Percentiles rank a stretch among this genome's conserved stretches.
Evolutionary conservation across 768 basidiomycete species (phyloP).

Genomic region (Dacryopinax primogenitus): DNA sequence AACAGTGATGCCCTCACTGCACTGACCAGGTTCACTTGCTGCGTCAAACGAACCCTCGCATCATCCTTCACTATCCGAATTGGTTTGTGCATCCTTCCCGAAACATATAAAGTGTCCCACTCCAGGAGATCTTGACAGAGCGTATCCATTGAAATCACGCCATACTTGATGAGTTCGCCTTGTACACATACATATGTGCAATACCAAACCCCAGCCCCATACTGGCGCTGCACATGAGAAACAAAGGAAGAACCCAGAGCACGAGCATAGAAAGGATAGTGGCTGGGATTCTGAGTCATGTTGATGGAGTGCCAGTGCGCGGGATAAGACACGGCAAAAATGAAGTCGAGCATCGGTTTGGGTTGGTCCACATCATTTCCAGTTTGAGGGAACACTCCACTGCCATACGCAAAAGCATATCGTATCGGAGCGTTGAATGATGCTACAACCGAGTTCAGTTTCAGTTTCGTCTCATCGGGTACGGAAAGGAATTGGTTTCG

Average conservation of each 20-base stretch:
- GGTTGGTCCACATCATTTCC: slow-evolving; percentile 41
- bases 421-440: slow-evolving; percentile 83
- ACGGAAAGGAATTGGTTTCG: slow-evolving; percentile 72
- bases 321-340: slow-evolving; percentile 90
- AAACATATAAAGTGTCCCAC: slow-evolving; percentile 87
- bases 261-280: slow-evolving; percentile 87
- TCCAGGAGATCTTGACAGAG: slow-evolving; percentile 81
- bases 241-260: slow-evolving; percentile 70
- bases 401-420: slow-evolving; percentile 96
- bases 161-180: slow-evolving; percentile 93
- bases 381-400: slow-evolving; percentile 87
- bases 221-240: slow-evolving; percentile 50
- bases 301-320: slow-evolving; percentile 93
- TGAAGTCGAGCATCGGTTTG: slow-evolving; percentile 84
- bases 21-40: slow-evolving; percentile 85
- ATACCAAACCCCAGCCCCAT: slow-evolving; percentile 82
- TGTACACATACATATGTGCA: slow-evolving; percentile 77
- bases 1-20: slow-evolving; percentile 84
- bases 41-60: slow-evolving; percentile 77
- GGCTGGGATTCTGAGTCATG: slow-evolving; percentile 77
- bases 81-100: slow-evolving; percentile 96
- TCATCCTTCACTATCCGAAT: slow-evolving; percentile 86
- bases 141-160: slow-evolving; percentile 80
- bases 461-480: slow-evolving; percentile 60
- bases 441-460: slow-evolving; percentile 66